Evolutionary conservation across 2,329 filamentous ascomycete genomes (phyloP), one percentile per base, ranked within the genome.

Genomic region (Cytospora mali): DNA sequence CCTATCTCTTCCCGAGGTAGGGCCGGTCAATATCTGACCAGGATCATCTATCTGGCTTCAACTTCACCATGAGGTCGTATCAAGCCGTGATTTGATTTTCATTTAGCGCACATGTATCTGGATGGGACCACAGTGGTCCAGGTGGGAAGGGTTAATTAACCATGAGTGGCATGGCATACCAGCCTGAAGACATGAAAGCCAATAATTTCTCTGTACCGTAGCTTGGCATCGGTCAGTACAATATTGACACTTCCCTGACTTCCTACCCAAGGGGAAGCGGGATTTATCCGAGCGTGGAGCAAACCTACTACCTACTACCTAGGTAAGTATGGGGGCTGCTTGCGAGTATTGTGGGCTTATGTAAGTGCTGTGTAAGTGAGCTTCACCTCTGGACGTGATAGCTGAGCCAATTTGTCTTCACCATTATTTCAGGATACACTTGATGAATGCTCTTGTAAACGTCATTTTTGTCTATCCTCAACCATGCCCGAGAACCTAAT

Each of bases 391-490:
- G 35, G n/a, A 18, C 16, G 16, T 39, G 14, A n/a, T 39, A 5
- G n/a, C 16, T 39, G 4, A 18, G 35, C 35, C 35, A 18, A n/a
- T 18, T n/a, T 18, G 4, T 39, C 35, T 39, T 39, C 35, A 39
- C 35, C 2, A n/a, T 18, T 5, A 7, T 39, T 4, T 39, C 35
- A 2, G 16, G 6, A 39, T 18, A 11, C 35, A 18, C 35, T 39
- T 7, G n/a, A 23, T 46, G 16, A 16, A 60, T 54, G 35, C 39
- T 35, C n/a, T 18, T 4, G 16, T 14, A 14, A 46, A 58, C 18
- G 10, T 25, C 6, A 31, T 62, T 59, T n/a, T 59, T 59, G 46
- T 64, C 62, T 62, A 62, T 62, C 27, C 6, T 13, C 42, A 10
- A 14, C 28, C 42, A n/a, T 3, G n/a, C 21, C 27, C 14, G 35